Evolutionary conservation across 2,329 filamentous ascomycete genomes (phyloP).

Genomic region (Grosmannia huntii): DNA sequence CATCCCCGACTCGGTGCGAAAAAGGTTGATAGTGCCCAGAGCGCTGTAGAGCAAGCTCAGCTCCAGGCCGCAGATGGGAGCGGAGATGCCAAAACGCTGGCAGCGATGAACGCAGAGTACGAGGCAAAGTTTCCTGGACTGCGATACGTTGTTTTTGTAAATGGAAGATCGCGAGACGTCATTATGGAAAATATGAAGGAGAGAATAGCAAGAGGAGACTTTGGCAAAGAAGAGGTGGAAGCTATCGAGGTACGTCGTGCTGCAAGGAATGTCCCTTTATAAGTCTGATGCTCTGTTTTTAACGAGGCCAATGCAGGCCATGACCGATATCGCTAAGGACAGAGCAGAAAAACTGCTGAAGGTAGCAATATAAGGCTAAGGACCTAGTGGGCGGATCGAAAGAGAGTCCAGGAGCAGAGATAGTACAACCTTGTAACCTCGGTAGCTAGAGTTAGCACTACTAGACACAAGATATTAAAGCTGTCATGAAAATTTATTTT

Average conservation of each 20-base stretch:
- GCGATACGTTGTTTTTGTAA: conserved; percentile 85
- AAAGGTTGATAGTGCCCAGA: conserved; percentile 71
- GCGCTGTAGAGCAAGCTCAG: conserved; percentile 68
- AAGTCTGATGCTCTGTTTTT: conserved; percentile 3
- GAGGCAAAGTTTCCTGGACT: conserved; percentile 71
- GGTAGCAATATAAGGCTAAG: neutral
- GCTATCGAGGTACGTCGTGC: conserved; percentile 53
- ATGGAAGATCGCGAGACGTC: conserved; percentile 57
- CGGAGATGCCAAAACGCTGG: conserved; percentile 45
- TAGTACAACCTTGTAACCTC: neutral
- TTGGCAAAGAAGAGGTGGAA: conserved; percentile 54
- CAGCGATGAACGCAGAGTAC: conserved; percentile 60
- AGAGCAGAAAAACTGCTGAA: conserved; percentile 51
- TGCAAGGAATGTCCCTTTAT: neutral
- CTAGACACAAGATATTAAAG: neutral
- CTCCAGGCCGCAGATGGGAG: conserved; percentile 43
- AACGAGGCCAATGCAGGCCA: conserved; percentile 45
- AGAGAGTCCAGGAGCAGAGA: neutral
- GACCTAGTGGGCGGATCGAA: neutral
- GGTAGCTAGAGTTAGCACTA: neutral
- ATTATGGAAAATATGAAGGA: conserved; percentile 74
- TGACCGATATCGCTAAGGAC: conserved; percentile 83
- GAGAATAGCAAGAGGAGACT: conserved; percentile 57
- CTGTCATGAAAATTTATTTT: neutral
- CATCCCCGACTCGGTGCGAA: conserved; percentile 76